Conservation (phyloP, 805 yeast genomes). For the Cyberlindnera bimundalis region DNA sequence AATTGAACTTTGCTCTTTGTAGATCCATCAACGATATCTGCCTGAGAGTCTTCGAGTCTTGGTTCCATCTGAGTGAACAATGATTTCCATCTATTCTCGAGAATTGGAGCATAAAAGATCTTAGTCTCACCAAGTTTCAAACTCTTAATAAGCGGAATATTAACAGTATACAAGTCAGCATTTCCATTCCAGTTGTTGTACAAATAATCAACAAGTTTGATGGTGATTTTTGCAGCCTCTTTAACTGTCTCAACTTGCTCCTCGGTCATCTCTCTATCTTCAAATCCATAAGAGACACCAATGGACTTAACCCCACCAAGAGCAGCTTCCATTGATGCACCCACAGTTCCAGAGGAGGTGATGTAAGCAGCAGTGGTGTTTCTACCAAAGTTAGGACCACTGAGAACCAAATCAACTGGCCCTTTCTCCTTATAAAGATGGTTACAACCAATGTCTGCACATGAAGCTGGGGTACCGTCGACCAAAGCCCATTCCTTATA, state of each 20-base stretch:
- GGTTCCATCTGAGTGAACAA: slow-evolving; percentile 39
- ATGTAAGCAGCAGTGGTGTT: slow-evolving; percentile 87
- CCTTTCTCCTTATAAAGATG: slow-evolving; percentile 53
- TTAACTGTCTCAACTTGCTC: slow-evolving; percentile 32
- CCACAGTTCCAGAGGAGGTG: slow-evolving; percentile 90
- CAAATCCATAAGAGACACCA: slow-evolving; percentile 86
- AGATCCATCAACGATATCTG: slow-evolving; percentile 48
- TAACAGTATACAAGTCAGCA: slow-evolving; percentile 76
- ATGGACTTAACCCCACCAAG: slow-evolving; percentile 61
- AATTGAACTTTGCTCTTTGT: slow-evolving; percentile 47
- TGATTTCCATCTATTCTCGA: slow-evolving; percentile 77
- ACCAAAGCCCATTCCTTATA: slow-evolving; percentile 81
- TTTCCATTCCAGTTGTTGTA: slow-evolving; percentile 52
- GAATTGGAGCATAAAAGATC: slow-evolving; percentile 70
- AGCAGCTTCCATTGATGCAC: slow-evolving; percentile 94
- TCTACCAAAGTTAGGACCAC: slow-evolving; percentile 96
- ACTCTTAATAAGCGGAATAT: slow-evolving; percentile 67
- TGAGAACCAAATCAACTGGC: slow-evolving; percentile 79
- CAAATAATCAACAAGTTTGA: slow-evolving; percentile 59
- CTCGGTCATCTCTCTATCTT: slow-evolving; percentile 44
- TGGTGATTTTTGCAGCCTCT: slow-evolving; percentile 67
- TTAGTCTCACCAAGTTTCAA: slow-evolving; percentile 55
- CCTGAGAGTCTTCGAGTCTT: slow-evolving; percentile 17
- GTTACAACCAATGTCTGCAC: slow-evolving; percentile 85
- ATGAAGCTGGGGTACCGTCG: slow-evolving; percentile 95